Conservation (phyloP, 495 filamentous ascomycete species). For the Talaromyces thailandensis region DNA sequence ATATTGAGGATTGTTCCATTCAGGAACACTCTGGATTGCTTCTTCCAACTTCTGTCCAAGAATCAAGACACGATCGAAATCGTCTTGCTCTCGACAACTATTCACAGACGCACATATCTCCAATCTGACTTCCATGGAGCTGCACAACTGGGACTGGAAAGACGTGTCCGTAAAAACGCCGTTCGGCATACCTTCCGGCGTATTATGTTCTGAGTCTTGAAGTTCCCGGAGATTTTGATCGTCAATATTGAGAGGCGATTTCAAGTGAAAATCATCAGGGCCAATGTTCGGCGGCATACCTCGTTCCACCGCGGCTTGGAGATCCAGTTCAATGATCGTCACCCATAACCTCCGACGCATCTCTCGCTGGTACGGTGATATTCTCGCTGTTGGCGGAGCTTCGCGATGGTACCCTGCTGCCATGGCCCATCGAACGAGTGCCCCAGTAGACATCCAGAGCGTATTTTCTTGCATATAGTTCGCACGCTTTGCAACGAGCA, state of each 20-base stretch:
- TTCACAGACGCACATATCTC: background rate
- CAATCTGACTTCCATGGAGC: background rate
- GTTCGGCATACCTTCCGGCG: background rate
- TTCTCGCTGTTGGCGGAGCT: conserved; percentile 22
- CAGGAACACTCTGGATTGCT: conserved; percentile 1
- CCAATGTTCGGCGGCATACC: conserved; percentile 24
- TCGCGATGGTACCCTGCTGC: conserved; percentile 55
- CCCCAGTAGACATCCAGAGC: conserved; percentile 24
- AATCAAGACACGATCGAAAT: background rate
- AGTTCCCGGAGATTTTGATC: background rate
- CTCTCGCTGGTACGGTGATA: conserved; percentile 27
- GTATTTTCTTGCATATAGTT: background rate
- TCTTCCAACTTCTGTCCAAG: conserved; percentile 4
- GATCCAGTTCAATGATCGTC: conserved; percentile 34
- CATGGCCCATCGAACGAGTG: conserved; percentile 45
- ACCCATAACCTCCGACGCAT: conserved; percentile 32
- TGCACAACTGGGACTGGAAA: background rate
- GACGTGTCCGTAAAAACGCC: background rate
- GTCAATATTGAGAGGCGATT: background rate
- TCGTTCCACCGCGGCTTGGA: conserved; percentile 26
- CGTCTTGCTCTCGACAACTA: conserved; percentile 1
- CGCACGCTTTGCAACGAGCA: conserved; percentile 3
- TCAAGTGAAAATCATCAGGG: background rate
- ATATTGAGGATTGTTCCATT: background rate
- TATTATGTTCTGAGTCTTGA: background rate